Evolutionary conservation across 495 filamentous ascomycete species (phyloP).

Genomic region (Chaetomium fimeti): DNA sequence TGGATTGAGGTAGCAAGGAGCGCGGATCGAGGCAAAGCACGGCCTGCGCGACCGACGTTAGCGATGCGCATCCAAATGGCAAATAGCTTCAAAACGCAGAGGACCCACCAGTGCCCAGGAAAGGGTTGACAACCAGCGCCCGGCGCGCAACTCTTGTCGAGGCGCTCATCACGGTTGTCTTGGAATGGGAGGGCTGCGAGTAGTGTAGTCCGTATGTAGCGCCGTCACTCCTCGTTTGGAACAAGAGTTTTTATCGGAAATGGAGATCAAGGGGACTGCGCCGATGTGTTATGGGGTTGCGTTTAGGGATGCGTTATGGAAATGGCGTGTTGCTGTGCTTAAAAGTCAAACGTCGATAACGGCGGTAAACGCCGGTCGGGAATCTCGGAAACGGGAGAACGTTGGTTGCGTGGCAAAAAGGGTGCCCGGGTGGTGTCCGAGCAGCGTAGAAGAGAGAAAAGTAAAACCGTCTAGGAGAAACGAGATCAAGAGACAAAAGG

Average conservation of each 20-base stretch:
- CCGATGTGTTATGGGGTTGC: conserved; percentile 3
- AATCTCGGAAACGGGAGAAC: conserved; percentile 13
- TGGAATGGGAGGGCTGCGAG: conserved; percentile 1
- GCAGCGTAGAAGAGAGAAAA: background rate
- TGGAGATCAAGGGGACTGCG: background rate
- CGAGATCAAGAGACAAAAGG: background rate
- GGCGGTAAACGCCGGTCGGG: background rate
- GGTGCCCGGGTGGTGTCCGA: background rate
- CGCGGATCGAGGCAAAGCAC: conserved; percentile 39
- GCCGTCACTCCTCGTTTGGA: background rate
- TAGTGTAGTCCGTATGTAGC: background rate
- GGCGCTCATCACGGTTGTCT: conserved; percentile 53
- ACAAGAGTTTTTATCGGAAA: background rate
- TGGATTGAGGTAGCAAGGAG: conserved; percentile 49
- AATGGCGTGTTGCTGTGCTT: background rate
- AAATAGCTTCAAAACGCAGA: conserved; percentile 19
- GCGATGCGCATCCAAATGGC: background rate
- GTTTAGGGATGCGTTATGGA: background rate
- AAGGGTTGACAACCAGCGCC: conserved; percentile 56
- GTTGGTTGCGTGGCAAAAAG: background rate
- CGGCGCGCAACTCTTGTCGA: conserved; percentile 59
- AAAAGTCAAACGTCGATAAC: conserved; percentile 5
- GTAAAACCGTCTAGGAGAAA: background rate
- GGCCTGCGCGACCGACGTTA: conserved; percentile 35
- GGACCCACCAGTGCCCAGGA: conserved; percentile 46